Evolutionary conservation across 2,329 filamentous ascomycete genomes (phyloP), one percentile per base, ranked within the genome.

Genomic region (Epichloe uncinata): DNA sequence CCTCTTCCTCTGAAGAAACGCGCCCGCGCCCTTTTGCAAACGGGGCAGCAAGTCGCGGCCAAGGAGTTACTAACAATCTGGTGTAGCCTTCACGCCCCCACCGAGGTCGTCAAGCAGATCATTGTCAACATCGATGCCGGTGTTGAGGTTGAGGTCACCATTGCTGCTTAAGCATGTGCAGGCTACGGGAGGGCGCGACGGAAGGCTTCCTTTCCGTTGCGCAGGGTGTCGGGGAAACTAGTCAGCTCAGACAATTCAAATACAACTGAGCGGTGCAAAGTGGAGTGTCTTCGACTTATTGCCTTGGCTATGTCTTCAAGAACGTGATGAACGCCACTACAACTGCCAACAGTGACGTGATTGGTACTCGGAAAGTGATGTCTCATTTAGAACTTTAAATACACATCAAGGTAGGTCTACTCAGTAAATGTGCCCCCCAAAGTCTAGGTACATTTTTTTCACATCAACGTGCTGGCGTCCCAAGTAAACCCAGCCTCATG

Each of bases 81-180:
- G 15, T 12, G 36, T 45, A 86, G 82, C 74, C 79, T 98, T 61
- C 90, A 94, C 76, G 93, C 93, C 64, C 93, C 93, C 56, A 98
- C 93, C 66, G 93, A 98, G 82, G 84, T 91, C 60, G 87, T 94
- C 77, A 94, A 94, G 84, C 84, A 88, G 75, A 90, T 93, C 78
- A 93, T 93, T 70, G 85, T 93, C 79, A 94, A 93, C 78, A 93
- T 93, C 71, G 87, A 93, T 78, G 87, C 87, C 59, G 87, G 87
- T 77, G 87, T 93, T 67, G 87, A 93, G 79, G 87, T 93, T 63
- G 87, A 93, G 79, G 87, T 93, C 64, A 93, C 87, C 69, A 93
- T 93, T 68, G 87, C 87, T 68, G 85, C 87, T 69, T 88, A 85
- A 75, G 59, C 54, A 58, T 13, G 34, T 12, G 38, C 47, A 36